Evolutionary conservation across 495 filamentous ascomycete species (phyloP).

Genomic region (Penicillium robsamsonii): DNA sequence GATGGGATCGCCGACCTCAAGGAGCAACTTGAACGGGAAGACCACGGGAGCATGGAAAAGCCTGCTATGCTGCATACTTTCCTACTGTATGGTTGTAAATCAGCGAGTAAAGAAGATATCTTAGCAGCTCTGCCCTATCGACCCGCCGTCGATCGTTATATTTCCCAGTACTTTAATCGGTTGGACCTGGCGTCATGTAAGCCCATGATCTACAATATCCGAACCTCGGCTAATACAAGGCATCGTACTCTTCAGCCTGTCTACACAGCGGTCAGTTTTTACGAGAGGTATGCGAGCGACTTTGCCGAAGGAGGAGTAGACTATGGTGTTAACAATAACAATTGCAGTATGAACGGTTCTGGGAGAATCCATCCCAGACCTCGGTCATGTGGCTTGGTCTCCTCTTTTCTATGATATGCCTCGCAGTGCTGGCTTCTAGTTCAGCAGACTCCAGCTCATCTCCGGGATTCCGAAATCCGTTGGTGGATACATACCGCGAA

Average conservation of each 20-base stretch:
- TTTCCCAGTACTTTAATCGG: background rate
- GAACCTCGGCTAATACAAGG: background rate
- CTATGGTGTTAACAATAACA: background rate
- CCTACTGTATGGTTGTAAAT: constrained; percentile 1
- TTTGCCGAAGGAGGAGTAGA: background rate
- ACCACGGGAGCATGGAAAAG: background rate
- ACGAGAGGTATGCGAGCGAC: background rate
- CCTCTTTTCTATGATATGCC: constrained; percentile 26
- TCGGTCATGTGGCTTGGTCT: constrained; percentile 26
- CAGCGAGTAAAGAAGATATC: constrained; percentile 1
- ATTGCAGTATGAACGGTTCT: constrained; percentile 1
- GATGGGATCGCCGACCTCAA: background rate
- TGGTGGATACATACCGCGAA: constrained; percentile 19
- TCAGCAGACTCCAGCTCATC: background rate
- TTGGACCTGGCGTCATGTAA: constrained; percentile 1
- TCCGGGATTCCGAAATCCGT: background rate
- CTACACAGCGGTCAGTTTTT: background rate
- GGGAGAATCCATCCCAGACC: constrained; percentile 15
- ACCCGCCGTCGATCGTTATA: background rate
- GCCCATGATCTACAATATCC: background rate
- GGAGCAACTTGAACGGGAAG: background rate
- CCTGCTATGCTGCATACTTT: background rate
- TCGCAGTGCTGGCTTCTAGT: constrained; percentile 15
- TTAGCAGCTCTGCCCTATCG: background rate
- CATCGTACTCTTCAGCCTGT: background rate